Evolutionary conservation across 2,329 filamentous ascomycete species (phyloP).

Genomic region (Paraphoma chrysanthemicola): DNA sequence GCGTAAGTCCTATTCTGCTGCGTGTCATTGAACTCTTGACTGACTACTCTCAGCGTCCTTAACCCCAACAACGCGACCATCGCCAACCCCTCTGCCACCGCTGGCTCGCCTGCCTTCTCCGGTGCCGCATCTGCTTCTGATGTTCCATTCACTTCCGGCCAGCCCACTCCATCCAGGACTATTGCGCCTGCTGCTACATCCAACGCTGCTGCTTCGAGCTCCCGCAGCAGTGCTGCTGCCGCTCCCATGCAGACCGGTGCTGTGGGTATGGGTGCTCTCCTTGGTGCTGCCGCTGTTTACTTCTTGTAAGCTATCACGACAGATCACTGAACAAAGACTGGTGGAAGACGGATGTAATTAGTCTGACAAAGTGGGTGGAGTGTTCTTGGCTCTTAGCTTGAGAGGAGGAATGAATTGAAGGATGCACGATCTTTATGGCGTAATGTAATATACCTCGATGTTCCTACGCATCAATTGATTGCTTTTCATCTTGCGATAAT

Average conservation of each 20-base stretch:
- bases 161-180: constrained; percentile 55
- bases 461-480: background rate
- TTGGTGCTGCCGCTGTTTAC: constrained; percentile 54
- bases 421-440: constrained; percentile 5
- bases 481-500: no score
- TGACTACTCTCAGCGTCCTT: constrained; percentile 52
- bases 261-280: constrained; percentile 55
- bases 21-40: no score
- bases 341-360: background rate
- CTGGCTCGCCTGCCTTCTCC: constrained; percentile 61
- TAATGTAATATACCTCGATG: constrained; percentile 10
- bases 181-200: constrained; percentile 44
- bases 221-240: constrained; percentile 29
- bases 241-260: constrained; percentile 47
- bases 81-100: constrained; percentile 53
- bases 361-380: background rate
- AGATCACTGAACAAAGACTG: background rate
- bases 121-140: constrained; percentile 56
- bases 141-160: constrained; percentile 63
- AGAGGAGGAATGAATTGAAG: background rate
- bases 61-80: constrained; percentile 58
- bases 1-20: constrained; percentile 31
- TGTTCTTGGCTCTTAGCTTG: background rate
- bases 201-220: constrained; percentile 29
- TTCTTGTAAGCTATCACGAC: constrained; percentile 18